Evolutionary conservation across 2,329 filamentous ascomycete genomes (phyloP).

Genomic region (Elsinoe fawcettii): DNA sequence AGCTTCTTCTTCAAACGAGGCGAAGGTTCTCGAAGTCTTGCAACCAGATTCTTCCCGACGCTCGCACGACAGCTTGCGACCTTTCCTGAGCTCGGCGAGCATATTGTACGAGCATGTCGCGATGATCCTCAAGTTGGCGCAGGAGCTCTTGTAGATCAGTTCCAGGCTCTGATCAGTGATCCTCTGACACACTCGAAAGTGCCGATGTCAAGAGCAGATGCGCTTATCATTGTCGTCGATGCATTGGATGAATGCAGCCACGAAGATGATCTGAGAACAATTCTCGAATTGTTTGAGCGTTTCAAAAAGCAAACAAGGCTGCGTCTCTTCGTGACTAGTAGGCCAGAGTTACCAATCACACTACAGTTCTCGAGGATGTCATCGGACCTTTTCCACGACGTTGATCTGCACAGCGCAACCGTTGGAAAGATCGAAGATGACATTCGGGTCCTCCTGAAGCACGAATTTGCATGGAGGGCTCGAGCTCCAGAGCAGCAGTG

Average conservation of each 20-base stretch:
- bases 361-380: slow-evolving; percentile 30
- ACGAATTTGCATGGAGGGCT: slow-evolving; percentile 24
- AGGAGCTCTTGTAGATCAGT: slow-evolving; percentile 15
- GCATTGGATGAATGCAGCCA: slow-evolving; percentile 33
- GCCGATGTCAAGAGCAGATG: too few relatives aligned
- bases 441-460: slow-evolving; percentile 30
- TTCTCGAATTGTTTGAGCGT: slow-evolving; percentile 28
- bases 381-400: slow-evolving; percentile 25
- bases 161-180: slow-evolving; percentile 8
- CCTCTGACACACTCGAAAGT: slow-evolving; percentile 13
- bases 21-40: slow-evolving; percentile 20
- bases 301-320: slow-evolving; percentile 20
- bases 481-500: neutral
- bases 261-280: slow-evolving; percentile 18
- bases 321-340: slow-evolving; percentile 37
- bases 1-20: slow-evolving; percentile 28
- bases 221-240: slow-evolving; percentile 26
- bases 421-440: slow-evolving; percentile 30
- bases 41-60: slow-evolving; percentile 24
- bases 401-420: slow-evolving; percentile 34
- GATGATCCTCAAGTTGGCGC: too few relatives aligned
- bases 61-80: slow-evolving; percentile 22
- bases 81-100: slow-evolving; percentile 12
- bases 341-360: slow-evolving; percentile 35
- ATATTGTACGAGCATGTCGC: too few relatives aligned